A percentile compares a stretch with the other conserved stretches of the same genome.
These are phyloP conservation scores for Phialophora verrucosa DNA, from an alignment of 2,329 filamentous ascomycete genomes.

Conservation along the genomic window DNA sequence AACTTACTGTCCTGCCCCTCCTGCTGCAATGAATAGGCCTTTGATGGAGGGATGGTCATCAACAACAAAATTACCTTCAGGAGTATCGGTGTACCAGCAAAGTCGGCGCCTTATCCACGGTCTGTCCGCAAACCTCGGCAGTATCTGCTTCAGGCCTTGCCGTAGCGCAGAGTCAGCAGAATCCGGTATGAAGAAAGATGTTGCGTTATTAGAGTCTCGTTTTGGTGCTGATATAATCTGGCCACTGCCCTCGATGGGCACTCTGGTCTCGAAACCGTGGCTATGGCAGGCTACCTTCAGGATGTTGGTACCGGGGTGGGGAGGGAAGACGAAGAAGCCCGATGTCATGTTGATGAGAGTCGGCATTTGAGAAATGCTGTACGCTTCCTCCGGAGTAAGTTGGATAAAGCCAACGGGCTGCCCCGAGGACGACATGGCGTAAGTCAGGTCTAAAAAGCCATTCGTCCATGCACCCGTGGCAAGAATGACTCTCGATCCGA, in stretches of 20 bases:
- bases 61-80: constrained; percentile 72
- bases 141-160: constrained; percentile 63
- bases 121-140: constrained; percentile 65
- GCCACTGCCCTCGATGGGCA: constrained; percentile 44
- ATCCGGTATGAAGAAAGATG: constrained; percentile 46
- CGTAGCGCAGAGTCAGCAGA: constrained; percentile 69
- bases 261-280: constrained; percentile 62
- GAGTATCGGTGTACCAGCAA: constrained; percentile 79
- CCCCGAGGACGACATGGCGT: constrained; percentile 77
- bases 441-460: constrained; percentile 74
- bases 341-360: constrained; percentile 58
- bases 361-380: constrained; percentile 68
- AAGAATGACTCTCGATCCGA: constrained; percentile 75
- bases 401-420: constrained; percentile 80
- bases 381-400: constrained; percentile 73
- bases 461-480: constrained; percentile 91
- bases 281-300: constrained; percentile 73
- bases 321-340: constrained; percentile 62
- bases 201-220: constrained; percentile 48
- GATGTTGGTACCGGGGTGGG: constrained; percentile 53
- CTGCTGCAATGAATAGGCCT: constrained; percentile 56
- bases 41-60: constrained; percentile 69
- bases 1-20: constrained; percentile 55
- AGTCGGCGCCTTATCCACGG: constrained; percentile 67
- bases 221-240: constrained; percentile 46